Evolutionary conservation across 148 eudicot genomes (phyloP).

Genomic region (Pouteria glomerata): DNA sequence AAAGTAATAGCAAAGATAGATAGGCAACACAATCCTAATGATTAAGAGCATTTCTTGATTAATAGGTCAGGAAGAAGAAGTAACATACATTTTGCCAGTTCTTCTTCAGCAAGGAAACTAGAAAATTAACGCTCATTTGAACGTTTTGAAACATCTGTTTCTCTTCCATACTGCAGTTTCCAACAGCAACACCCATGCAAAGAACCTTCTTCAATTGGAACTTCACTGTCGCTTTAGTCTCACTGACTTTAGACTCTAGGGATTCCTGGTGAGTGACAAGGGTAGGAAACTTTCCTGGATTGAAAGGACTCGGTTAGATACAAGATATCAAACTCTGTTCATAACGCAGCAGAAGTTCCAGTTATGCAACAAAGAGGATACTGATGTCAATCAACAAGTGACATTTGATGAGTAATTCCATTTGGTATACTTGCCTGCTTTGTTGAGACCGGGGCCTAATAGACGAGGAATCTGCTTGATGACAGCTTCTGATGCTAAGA

Average conservation of each 20-base stretch:
- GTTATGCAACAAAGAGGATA: no score
- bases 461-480: conserved; percentile 91
- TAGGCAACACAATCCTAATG: no score
- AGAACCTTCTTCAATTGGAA: conserved; percentile 74
- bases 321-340: no score
- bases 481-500: conserved; percentile 76
- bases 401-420: neutral
- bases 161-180: conserved; percentile 64
- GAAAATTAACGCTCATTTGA: conserved; percentile 75
- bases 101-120: conserved; percentile 68
- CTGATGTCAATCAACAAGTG: no score
- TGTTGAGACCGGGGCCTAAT: conserved; percentile 81
- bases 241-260: conserved; percentile 55
- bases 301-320: no score
- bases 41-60: no score
- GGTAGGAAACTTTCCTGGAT: conserved; percentile 76
- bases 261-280: conserved; percentile 56
- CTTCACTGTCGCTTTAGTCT: conserved; percentile 62
- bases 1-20: no score
- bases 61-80: neutral
- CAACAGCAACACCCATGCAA: conserved; percentile 84
- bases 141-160: conserved; percentile 71
- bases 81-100: conserved; percentile 71
- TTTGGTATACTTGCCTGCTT: conserved; percentile 54
- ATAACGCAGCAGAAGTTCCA: no score